Evolutionary conservation across 345 rosid species (phyloP).

Genomic region (Erysimum cheiranthoides): DNA sequence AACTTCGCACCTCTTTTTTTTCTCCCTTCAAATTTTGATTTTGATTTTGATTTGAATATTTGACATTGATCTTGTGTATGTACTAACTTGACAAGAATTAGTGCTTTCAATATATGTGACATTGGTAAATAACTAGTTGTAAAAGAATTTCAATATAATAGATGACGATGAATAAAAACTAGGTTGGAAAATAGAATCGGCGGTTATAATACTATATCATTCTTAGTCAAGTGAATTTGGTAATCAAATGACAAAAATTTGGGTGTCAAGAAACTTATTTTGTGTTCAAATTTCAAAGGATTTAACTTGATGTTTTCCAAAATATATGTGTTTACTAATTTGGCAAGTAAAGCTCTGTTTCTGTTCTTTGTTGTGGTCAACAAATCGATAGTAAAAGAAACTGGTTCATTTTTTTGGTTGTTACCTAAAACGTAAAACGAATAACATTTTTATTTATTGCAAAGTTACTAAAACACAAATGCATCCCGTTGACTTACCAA

Average conservation of each 20-base stretch:
- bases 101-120: slow-evolving; percentile 14
- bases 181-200: not conserved
- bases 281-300: slow-evolving; percentile 16
- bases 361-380: slow-evolving; percentile 29
- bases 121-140: not conserved
- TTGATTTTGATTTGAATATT: slow-evolving; percentile 35
- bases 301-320: no score
- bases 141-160: not conserved
- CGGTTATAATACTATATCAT: not conserved
- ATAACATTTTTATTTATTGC: not conserved
- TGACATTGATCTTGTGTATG: slow-evolving; percentile 38
- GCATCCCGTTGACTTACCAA: slow-evolving; percentile 39
- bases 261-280: not conserved
- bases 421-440: slow-evolving; percentile 30
- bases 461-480: slow-evolving; percentile 9
- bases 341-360: slow-evolving; percentile 5
- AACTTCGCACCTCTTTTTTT: slow-evolving; percentile 48
- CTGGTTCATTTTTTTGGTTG: not conserved
- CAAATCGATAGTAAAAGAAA: not conserved
- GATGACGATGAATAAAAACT: not conserved
- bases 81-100: slow-evolving; percentile 35
- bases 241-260: not conserved
- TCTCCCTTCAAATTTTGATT: slow-evolving; percentile 10
- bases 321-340: slow-evolving; percentile 1
- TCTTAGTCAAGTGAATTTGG: not conserved